Percentiles rank a stretch among this genome's conserved stretches.
Conservation (phyloP, 2,329 filamentous ascomycete species). For the Aplosporella prunicola region DNA sequence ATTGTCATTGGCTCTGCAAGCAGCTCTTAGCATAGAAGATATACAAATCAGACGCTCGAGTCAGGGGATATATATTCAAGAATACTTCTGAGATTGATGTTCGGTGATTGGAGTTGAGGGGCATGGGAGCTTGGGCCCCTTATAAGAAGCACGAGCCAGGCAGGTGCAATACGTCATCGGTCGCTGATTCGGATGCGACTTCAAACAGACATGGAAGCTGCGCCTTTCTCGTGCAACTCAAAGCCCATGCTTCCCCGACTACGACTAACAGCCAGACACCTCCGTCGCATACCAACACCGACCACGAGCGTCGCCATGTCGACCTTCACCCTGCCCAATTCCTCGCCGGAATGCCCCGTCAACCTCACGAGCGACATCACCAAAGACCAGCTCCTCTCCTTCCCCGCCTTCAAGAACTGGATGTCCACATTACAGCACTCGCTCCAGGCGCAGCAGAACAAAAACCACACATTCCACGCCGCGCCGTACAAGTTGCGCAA, state of each 20-base stretch:
- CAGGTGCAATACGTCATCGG: no score
- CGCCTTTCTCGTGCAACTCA: background rate
- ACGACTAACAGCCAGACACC: slow-evolving; percentile 5
- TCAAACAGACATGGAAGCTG: no score
- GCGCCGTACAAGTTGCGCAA: slow-evolving; percentile 42
- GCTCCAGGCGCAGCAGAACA: slow-evolving; percentile 36
- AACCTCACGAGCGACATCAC: slow-evolving; percentile 35
- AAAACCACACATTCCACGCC: slow-evolving; percentile 42
- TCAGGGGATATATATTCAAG: no score
- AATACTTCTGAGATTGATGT: no score
- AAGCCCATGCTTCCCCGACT: slow-evolving; percentile 12
- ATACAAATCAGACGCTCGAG: no score
- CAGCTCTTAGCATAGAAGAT: no score
- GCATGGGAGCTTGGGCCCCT: no score
- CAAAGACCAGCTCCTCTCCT: slow-evolving; percentile 37
- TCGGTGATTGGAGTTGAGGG: no score
- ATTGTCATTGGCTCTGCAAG: no score
- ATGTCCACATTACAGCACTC: slow-evolving; percentile 40
- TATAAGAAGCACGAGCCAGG: no score
- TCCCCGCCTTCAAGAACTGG: slow-evolving; percentile 49
- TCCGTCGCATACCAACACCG: background rate
- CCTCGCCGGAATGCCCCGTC: slow-evolving; percentile 28
- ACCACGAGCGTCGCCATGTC: slow-evolving; percentile 24
- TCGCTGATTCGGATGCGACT: no score
- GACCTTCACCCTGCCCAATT: slow-evolving; percentile 32